Evolutionary conservation across 371 early-diverging fungal species (phyloP), one percentile per base, ranked within the genome.

Genomic region (Entomophthora muscae): DNA sequence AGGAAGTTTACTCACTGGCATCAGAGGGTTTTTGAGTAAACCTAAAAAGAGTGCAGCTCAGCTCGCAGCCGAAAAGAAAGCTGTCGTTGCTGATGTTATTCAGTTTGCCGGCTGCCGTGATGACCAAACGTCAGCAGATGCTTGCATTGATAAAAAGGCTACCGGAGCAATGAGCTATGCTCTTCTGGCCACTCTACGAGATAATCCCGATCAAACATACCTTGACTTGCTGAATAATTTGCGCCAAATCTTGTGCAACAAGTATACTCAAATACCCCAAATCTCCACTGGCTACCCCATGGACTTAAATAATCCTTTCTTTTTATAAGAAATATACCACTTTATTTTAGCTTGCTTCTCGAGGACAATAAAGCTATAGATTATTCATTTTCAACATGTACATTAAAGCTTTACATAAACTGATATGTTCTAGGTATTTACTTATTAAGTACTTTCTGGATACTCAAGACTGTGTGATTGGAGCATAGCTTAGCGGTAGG

Each of bases 81-180:
- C 53, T 12, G 67, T 71, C 67, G 68, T 69, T 1, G 53, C 67
- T 22, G 65, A 64, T 33, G 66, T 61, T 1, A 63, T 64, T 32
- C 66, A 65, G 26, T 61, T 42, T 55, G 55, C 55, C 55, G 79
- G 33, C n/a, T 64, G 52, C 60, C 23, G 24, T 26, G 63, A 61
- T 32, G 76, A 75, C 65, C 88, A 91, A 68, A 90, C 89, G 0
- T 81, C 82, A 3, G 88, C 91, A 2, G 91, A 91, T 70, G 51
- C 78, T 87, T 12, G 72, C 69, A 61, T 42, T 17, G 27, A 42
- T 24, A 3, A 22, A 22, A 42, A 42, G 7, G 21, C 31, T 12
- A 81, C 81, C 0, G 85, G 91, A 23, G 92, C 92, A 12, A 84
- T 93, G 84, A 79, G 80, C 28, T 77, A 81, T 65, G 89, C 90